Percentiles rank a stretch among this genome's conserved stretches.
Conservation (phyloP, 1,139 yeast genomes). For the Magnusiomyces ingens region DNA sequence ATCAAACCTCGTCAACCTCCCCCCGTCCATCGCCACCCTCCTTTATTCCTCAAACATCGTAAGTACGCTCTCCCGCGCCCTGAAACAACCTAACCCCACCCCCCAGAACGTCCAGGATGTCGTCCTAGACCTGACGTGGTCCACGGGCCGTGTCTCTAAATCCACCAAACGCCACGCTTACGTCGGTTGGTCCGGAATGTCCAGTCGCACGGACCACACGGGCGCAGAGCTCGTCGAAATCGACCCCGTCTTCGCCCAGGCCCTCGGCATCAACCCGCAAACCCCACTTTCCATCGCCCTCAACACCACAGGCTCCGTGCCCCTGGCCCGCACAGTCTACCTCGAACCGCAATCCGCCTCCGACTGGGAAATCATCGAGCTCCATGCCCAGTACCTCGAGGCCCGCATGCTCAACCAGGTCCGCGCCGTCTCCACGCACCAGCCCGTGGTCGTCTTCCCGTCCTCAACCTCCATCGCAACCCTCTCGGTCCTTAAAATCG, state of each 20-base stretch:
- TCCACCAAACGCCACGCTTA: slow-evolving; percentile 34
- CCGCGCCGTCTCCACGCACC: slow-evolving; percentile 60
- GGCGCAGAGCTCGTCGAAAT: slow-evolving; percentile 39
- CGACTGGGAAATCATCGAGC: slow-evolving; percentile 90
- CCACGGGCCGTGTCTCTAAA: slow-evolving; percentile 28
- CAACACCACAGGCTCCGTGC: slow-evolving; percentile 32
- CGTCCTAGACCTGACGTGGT: slow-evolving; percentile 44
- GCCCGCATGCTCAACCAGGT: slow-evolving; percentile 71
- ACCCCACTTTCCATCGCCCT: slow-evolving; percentile 35
- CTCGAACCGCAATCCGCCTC: slow-evolving; percentile 70
- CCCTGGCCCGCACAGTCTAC: slow-evolving; percentile 53
- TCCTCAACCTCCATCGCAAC: slow-evolving; percentile 58
- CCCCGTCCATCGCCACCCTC: slow-evolving; percentile 43
- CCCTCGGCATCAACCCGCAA: slow-evolving; percentile 41
- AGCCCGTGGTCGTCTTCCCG: slow-evolving; percentile 64
- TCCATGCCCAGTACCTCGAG: slow-evolving; percentile 74
- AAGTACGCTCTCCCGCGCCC: slow-evolving; percentile 18
- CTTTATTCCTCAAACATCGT: slow-evolving; percentile 49
- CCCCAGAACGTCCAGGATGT: slow-evolving; percentile 46
- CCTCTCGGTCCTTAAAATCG: slow-evolving; percentile 57
- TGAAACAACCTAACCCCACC: background rate
- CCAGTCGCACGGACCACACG: slow-evolving; percentile 32
- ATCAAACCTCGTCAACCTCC: slow-evolving; percentile 55
- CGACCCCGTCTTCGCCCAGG: slow-evolving; percentile 48
- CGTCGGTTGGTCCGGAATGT: slow-evolving; percentile 62